Evolutionary conservation across 2,329 filamentous ascomycete species (phyloP).

Genomic region (Monilinia vaccinii-corymbosi): DNA sequence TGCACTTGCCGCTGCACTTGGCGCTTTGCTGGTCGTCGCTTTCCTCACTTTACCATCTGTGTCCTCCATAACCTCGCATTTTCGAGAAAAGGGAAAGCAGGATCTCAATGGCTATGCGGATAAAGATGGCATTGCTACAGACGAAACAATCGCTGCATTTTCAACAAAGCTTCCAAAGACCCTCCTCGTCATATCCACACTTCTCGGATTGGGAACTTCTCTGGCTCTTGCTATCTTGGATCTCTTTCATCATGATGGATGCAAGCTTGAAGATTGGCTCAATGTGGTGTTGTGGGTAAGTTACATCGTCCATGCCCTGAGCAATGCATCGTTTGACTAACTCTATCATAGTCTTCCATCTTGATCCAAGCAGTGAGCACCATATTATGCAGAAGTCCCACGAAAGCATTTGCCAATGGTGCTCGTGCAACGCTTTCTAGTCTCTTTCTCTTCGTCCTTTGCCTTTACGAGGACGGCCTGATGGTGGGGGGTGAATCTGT

Average conservation of each 20-base stretch:
- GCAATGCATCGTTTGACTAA: constrained; percentile 13
- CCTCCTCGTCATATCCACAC: constrained; percentile 44
- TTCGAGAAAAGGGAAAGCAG: constrained; percentile 23
- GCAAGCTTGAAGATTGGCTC: constrained; percentile 51
- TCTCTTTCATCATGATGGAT: constrained; percentile 33
- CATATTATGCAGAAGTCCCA: constrained; percentile 40
- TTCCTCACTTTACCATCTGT: constrained; percentile 34
- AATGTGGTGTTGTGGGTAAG: constrained; percentile 54
- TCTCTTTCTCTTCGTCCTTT: constrained; percentile 35
- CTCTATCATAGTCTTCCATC: constrained; percentile 37
- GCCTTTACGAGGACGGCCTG: constrained; percentile 38
- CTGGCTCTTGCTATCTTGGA: constrained; percentile 47
- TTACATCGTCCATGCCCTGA: constrained; percentile 27
- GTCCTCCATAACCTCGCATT: constrained; percentile 30
- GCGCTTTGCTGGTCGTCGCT: constrained; percentile 30
- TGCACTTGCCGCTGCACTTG: constrained; percentile 20
- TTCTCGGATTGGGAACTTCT: constrained; percentile 45
- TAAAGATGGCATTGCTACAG: constrained; percentile 58
- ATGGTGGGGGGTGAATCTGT: constrained; percentile 27
- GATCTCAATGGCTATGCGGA: constrained; percentile 51
- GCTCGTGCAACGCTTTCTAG: constrained; percentile 42
- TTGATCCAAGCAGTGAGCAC: constrained; percentile 43
- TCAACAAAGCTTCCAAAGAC: constrained; percentile 50
- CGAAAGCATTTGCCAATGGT: constrained; percentile 45
- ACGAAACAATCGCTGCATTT: constrained; percentile 52